Conservation (phyloP, 306 rosid genomes). For the Lagenaria siceraria region DNA sequence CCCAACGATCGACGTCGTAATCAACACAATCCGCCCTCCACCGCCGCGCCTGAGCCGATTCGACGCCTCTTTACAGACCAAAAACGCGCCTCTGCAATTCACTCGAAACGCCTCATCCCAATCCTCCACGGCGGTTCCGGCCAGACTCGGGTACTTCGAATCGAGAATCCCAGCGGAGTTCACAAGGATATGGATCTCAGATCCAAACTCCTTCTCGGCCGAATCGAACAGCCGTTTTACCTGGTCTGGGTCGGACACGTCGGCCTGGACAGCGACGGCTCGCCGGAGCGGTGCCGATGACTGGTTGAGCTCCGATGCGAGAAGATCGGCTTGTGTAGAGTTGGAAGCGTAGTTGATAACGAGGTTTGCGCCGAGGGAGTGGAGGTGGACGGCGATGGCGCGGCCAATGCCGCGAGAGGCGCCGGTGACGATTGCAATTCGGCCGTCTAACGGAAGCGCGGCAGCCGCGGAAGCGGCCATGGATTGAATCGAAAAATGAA, state of each 20-base stretch:
- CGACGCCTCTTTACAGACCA: slow-evolving; percentile 34
- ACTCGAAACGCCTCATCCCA: slow-evolving; percentile 23
- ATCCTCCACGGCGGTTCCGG: slow-evolving; percentile 19
- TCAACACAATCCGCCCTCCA: slow-evolving; percentile 36
- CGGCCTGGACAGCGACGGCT: slow-evolving; percentile 31
- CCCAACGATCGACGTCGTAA: slow-evolving; percentile 30
- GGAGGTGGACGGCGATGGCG: slow-evolving; percentile 35
- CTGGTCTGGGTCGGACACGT: slow-evolving; percentile 31
- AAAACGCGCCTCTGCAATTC: slow-evolving; percentile 37
- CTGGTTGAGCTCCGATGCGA: slow-evolving; percentile 27
- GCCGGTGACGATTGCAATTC: slow-evolving; percentile 36
- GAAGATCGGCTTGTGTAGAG: slow-evolving; percentile 25
- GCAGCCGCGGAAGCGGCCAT: neutral
- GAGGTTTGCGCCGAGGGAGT: slow-evolving; percentile 38
- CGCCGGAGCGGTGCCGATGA: neutral
- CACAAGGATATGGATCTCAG: slow-evolving; percentile 34
- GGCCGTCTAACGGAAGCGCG: slow-evolving; percentile 20
- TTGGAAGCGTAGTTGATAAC: slow-evolving; percentile 41
- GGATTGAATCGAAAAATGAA: neutral
- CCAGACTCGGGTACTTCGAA: slow-evolving; percentile 18
- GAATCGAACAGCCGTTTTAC: slow-evolving; percentile 39
- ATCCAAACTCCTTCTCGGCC: slow-evolving; percentile 26
- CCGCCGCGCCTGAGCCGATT: slow-evolving; percentile 41
- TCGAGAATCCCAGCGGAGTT: slow-evolving; percentile 35
- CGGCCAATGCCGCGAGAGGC: slow-evolving; percentile 43